These are phyloP conservation scores for Phlyctochytrium arcticum DNA, from an alignment of 192 early-diverging fungal genomes.

Conservation along the genomic window DNA sequence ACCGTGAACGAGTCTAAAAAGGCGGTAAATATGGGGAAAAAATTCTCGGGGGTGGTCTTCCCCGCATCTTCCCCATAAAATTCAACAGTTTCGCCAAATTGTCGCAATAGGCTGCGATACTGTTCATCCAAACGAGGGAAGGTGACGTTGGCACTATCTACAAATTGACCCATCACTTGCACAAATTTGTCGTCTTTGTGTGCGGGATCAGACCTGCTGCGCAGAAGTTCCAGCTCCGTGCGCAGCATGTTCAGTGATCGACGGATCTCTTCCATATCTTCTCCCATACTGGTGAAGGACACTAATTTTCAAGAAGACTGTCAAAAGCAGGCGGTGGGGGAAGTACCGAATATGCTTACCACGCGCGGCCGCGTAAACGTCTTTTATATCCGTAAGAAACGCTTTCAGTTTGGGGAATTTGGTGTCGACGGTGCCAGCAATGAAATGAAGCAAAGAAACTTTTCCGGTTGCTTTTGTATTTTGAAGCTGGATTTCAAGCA, in stretches of 20 bases:
- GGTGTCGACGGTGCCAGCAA: conserved; percentile 35
- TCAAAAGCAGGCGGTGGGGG: background rate
- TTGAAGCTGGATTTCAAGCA: conserved; percentile 29
- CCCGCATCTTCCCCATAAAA: conserved; percentile 36
- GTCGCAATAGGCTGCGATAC: conserved; percentile 6
- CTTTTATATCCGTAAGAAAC: conserved; percentile 29
- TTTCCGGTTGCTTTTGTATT: conserved; percentile 39
- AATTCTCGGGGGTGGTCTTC: conserved; percentile 34
- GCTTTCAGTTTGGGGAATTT: conserved; percentile 31
- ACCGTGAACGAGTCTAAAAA: conserved; percentile 38
- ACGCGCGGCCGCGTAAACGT: conserved; percentile 27
- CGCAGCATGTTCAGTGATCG: conserved; percentile 1
- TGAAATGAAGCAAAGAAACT: conserved; percentile 38
- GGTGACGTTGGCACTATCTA: background rate
- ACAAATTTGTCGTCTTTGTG: conserved; percentile 11
- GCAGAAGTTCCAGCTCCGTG: background rate
- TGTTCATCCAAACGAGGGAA: conserved; percentile 16
- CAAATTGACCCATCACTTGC: conserved; percentile 24
- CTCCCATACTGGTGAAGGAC: conserved; percentile 11
- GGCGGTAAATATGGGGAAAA: conserved; percentile 33
- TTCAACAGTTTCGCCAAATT: conserved; percentile 12
- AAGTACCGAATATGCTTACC: conserved; percentile 4
- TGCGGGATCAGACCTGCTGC: background rate
- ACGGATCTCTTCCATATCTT: conserved; percentile 30
- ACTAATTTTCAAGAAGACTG: background rate